Evolutionary conservation across 441 rosid species (phyloP).

Genomic region (Arabidopsis hybrid): DNA sequence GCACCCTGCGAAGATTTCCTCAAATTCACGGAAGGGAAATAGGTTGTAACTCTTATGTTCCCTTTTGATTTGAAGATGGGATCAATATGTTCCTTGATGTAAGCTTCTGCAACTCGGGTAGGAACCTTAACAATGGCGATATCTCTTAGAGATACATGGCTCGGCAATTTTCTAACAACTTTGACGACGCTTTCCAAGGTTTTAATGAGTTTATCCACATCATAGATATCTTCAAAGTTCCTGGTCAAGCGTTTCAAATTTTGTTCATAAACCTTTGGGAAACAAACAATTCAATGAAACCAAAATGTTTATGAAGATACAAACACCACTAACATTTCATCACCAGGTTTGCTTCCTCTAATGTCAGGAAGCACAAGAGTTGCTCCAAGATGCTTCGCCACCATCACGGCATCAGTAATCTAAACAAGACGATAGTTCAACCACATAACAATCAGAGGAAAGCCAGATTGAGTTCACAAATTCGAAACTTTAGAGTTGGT

Average conservation of each 20-base stretch:
- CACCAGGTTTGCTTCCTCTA: slow-evolving; percentile 93
- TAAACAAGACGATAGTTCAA: slow-evolving; percentile 44
- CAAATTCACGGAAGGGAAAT: slow-evolving; percentile 88
- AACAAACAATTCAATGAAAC: neutral
- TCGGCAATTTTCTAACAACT: slow-evolving; percentile 58
- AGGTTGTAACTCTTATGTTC: slow-evolving; percentile 87
- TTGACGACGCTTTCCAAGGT: slow-evolving; percentile 78
- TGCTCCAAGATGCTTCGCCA: slow-evolving; percentile 78
- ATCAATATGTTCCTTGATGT: slow-evolving; percentile 70
- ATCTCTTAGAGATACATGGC: slow-evolving; percentile 64
- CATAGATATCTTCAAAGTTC: slow-evolving; percentile 91
- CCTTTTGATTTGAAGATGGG: slow-evolving; percentile 78
- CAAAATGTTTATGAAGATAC: slow-evolving; percentile 6
- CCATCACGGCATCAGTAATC: slow-evolving; percentile 92
- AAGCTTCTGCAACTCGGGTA: slow-evolving; percentile 73
- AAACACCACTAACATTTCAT: slow-evolving; percentile 68
- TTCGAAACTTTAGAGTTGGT: neutral
- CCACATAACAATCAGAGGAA: slow-evolving; percentile 24
- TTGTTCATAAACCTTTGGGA: slow-evolving; percentile 21
- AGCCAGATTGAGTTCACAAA: neutral
- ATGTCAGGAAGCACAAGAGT: slow-evolving; percentile 91
- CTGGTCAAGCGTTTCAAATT: slow-evolving; percentile 48
- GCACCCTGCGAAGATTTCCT: slow-evolving; percentile 64
- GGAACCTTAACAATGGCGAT: slow-evolving; percentile 90
- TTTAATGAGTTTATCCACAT: slow-evolving; percentile 69